phyloP scores from a whole-genome alignment of 2,329 filamentous ascomycete genomes.

The Apiospora sp. region DNA sequence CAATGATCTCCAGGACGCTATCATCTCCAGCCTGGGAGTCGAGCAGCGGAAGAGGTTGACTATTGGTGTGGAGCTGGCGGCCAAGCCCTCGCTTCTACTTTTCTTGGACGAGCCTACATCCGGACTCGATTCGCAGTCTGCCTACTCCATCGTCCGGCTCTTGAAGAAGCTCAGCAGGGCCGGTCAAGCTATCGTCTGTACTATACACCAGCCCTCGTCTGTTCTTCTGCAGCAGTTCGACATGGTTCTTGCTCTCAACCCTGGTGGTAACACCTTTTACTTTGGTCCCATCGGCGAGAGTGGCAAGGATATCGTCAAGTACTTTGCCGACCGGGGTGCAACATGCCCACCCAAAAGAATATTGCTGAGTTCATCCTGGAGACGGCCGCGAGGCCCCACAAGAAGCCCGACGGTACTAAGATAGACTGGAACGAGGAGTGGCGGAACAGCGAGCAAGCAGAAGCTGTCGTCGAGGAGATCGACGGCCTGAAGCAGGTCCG shows the following conservation, averaged over 20 bases:
- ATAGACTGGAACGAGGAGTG: conserved; percentile 81
- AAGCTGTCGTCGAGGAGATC: conserved; percentile 69
- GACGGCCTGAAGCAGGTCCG: conserved; percentile 58
- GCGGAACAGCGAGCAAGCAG: conserved; percentile 69
- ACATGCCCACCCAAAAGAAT: conserved; percentile 66
- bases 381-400: conserved; percentile 48
- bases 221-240: conserved; percentile 77
- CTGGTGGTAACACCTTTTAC: conserved; percentile 75
- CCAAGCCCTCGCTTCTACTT: conserved; percentile 75
- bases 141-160: conserved; percentile 77
- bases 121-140: conserved; percentile 71
- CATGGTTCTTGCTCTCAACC: conserved; percentile 74
- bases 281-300: conserved; percentile 76
- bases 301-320: conserved; percentile 69
- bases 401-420: conserved; percentile 45
- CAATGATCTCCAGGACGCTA: conserved; percentile 70
- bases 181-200: conserved; percentile 77
- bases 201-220: conserved; percentile 76
- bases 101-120: conserved; percentile 80
- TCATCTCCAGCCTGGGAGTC: conserved; percentile 78
- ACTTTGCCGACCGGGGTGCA: conserved; percentile 72
- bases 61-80: conserved; percentile 85
- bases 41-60: conserved; percentile 83
- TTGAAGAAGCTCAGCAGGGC: conserved; percentile 68
- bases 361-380: conserved; percentile 59